Conservation (phyloP, 2,329 filamentous ascomycete species). For the Cercospora janseana region DNA sequence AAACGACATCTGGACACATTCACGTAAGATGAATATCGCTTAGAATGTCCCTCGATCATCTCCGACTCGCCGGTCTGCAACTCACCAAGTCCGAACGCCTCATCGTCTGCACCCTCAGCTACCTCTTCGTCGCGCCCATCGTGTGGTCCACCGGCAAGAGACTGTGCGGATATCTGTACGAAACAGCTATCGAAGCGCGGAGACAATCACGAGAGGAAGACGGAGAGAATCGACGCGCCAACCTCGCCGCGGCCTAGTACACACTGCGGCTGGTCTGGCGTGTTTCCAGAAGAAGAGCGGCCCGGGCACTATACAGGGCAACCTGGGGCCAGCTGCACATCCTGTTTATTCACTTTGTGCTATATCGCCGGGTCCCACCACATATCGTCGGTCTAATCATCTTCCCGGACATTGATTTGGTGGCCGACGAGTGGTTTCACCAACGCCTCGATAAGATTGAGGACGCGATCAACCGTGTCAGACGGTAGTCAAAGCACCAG, state of each 20-base stretch:
- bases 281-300: neutral
- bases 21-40: neutral
- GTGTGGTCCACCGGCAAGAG: constrained; percentile 30
- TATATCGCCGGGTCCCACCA: too few species aligned
- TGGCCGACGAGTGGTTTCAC: too few species aligned
- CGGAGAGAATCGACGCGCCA: constrained; percentile 10
- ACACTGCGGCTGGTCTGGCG: neutral
- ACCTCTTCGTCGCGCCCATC: constrained; percentile 35
- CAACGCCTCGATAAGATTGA: too few species aligned
- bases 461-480: too few species aligned
- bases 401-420: too few species aligned
- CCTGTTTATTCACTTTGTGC: too few species aligned
- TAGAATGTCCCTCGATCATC: neutral
- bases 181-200: constrained; percentile 21
- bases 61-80: constrained; percentile 33
- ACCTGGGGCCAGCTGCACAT: neutral
- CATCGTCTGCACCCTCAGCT: constrained; percentile 36
- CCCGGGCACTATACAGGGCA: neutral
- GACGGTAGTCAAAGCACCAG: too few species aligned
- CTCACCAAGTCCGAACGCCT: constrained; percentile 38
- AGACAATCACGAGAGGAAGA: constrained; percentile 26
- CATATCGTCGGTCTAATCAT: too few species aligned
- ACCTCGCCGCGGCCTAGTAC: constrained; percentile 10
- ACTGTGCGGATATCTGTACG: constrained; percentile 29
- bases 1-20: constrained; percentile 8